phyloP scores from a whole-genome alignment of 2,329 filamentous ascomycete genomes.

The Penicillium sclerotigenum region DNA sequence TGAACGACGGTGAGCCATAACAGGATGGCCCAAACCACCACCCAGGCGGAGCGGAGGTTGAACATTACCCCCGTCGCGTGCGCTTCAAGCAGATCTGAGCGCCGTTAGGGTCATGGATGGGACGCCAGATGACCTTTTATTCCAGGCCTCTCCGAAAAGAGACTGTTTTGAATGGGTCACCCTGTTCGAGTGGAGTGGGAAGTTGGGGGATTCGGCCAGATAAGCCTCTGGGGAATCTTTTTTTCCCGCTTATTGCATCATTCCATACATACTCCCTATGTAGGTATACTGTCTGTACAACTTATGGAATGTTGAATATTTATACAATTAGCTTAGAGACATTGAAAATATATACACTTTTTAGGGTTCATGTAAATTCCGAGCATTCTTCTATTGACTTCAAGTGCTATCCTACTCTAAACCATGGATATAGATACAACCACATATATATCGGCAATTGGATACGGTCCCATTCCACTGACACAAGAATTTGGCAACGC shows the following conservation, averaged over 20 bases:
- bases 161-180: neutral
- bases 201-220: slow-evolving; percentile 28
- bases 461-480: too few relatives aligned
- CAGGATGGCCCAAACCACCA: slow-evolving; percentile 33
- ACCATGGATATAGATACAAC: neutral
- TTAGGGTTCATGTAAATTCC: neutral
- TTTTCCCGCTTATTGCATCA: slow-evolving; percentile 18
- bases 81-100: slow-evolving; percentile 33
- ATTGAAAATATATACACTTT: neutral
- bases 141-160: neutral
- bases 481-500: too few relatives aligned
- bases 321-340: neutral
- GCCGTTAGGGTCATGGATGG: slow-evolving; percentile 24
- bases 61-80: slow-evolving; percentile 42
- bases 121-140: slow-evolving; percentile 8
- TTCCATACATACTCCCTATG: neutral
- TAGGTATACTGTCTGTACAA: neutral
- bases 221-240: slow-evolving; percentile 27
- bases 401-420: neutral
- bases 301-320: neutral
- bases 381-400: neutral
- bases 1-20: slow-evolving; percentile 36
- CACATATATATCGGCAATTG: neutral
- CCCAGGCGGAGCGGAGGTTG: slow-evolving; percentile 33
- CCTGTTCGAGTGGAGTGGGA: slow-evolving; percentile 4